These are phyloP conservation scores for Prillingera fragicola DNA, from an alignment of 1,284 basidiomycete species.

Conservation along the genomic window DNA sequence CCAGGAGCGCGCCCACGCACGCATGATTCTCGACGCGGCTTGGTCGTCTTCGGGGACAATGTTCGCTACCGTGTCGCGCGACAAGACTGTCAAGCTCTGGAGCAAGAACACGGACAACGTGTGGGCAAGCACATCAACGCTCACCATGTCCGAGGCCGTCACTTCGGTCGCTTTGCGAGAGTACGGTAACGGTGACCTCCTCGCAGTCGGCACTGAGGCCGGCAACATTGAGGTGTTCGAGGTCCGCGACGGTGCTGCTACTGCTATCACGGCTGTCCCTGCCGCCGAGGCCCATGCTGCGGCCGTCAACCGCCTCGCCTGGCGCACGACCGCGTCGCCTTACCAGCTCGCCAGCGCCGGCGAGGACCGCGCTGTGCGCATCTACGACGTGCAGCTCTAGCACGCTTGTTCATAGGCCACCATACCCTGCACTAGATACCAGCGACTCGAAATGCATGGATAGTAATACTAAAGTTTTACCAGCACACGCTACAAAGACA, in stretches of 20 bases:
- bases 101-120: neutral
- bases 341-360: constrained; percentile 46
- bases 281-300: constrained; percentile 38
- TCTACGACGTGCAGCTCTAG: constrained; percentile 27
- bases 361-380: constrained; percentile 48
- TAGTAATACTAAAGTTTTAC: no score
- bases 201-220: constrained; percentile 48
- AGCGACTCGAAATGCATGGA: no score
- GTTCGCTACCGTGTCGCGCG: constrained; percentile 90
- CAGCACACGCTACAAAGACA: neutral
- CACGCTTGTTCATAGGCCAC: no score
- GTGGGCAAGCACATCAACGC: constrained; percentile 13
- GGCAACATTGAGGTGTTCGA: constrained; percentile 40
- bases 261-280: constrained; percentile 16
- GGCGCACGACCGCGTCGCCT: constrained; percentile 14
- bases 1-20: constrained; percentile 77
- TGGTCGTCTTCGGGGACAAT: constrained; percentile 64
- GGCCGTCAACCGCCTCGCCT: constrained; percentile 45
- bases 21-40: constrained; percentile 93
- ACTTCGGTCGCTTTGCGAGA: constrained; percentile 42
- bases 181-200: constrained; percentile 14
- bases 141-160: constrained; percentile 44
- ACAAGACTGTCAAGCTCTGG: constrained; percentile 69
- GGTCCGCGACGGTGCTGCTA: constrained; percentile 8
- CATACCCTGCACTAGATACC: no score